These are phyloP conservation scores for Colletotrichum chlorophyti DNA, from an alignment of 2,329 filamentous ascomycete genomes.

Conservation along the genomic window DNA sequence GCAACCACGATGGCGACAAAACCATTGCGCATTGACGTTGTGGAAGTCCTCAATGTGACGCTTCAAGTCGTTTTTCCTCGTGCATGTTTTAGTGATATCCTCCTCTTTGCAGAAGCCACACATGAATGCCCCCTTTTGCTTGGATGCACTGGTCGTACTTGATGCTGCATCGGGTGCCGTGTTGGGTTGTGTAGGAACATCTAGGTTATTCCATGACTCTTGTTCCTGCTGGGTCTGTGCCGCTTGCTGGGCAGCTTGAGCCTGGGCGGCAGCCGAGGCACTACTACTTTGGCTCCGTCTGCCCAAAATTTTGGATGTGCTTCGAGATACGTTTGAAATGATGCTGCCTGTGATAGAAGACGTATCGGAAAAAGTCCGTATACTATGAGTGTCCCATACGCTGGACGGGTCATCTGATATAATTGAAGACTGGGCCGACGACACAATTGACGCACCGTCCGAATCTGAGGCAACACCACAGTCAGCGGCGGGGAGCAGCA, in stretches of 20 bases:
- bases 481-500: neutral
- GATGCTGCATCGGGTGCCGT: slow-evolving; percentile 33
- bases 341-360: slow-evolving; percentile 47
- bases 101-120: slow-evolving; percentile 51
- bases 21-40: slow-evolving; percentile 53
- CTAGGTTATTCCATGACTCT: slow-evolving; percentile 18
- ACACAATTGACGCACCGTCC: slow-evolving; percentile 43
- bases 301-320: slow-evolving; percentile 43
- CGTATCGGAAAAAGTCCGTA: slow-evolving; percentile 46
- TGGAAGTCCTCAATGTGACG: slow-evolving; percentile 57
- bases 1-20: slow-evolving; percentile 51
- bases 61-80: slow-evolving; percentile 55
- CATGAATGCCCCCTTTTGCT: slow-evolving; percentile 47
- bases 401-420: slow-evolving; percentile 44
- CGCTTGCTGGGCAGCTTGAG: slow-evolving; percentile 22
- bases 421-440: slow-evolving; percentile 42
- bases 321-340: slow-evolving; percentile 46
- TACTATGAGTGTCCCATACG: slow-evolving; percentile 43
- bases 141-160: slow-evolving; percentile 35
- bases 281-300: slow-evolving; percentile 32
- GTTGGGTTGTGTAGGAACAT: slow-evolving; percentile 1
- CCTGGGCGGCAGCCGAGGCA: slow-evolving; percentile 21
- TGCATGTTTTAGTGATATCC: slow-evolving; percentile 49
- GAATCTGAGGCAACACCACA: slow-evolving; percentile 16
- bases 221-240: slow-evolving; percentile 14